A percentile compares a stretch with the other conserved stretches of the same genome.
These are phyloP conservation scores for Fusarium zealandicum DNA, from an alignment of 2,329 filamentous ascomycete species.

Conservation along the genomic window DNA sequence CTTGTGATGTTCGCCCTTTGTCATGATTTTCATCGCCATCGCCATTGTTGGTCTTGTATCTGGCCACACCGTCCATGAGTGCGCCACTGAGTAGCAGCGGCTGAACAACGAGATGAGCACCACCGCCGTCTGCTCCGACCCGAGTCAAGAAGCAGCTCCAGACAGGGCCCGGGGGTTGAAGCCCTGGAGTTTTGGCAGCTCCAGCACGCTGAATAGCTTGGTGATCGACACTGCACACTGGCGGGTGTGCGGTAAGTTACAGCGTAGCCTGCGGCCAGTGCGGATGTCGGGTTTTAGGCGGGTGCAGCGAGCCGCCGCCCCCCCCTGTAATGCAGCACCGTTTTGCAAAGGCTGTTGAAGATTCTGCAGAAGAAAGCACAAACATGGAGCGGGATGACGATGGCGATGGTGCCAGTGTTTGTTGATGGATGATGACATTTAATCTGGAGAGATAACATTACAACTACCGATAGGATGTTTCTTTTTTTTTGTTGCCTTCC, in stretches of 20 bases:
- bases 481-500: neutral
- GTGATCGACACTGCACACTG: conserved; percentile 20
- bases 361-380: conserved; percentile 3
- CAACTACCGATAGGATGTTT: neutral
- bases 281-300: neutral
- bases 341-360: neutral
- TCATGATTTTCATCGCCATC: conserved; percentile 11
- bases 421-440: neutral
- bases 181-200: conserved; percentile 3
- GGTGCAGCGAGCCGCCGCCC: too few species aligned
- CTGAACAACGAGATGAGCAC: neutral
- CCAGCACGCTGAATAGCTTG: conserved; percentile 5
- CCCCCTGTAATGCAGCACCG: neutral
- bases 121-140: neutral
- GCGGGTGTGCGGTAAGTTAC: neutral
- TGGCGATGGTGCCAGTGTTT: neutral
- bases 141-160: neutral
- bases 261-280: conserved; percentile 12
- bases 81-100: neutral
- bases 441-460: neutral
- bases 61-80: neutral
- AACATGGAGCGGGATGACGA: neutral
- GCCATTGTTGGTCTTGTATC: neutral
- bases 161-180: neutral
- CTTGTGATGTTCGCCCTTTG: neutral